These are phyloP conservation scores for Neurospora sp. DNA, from an alignment of 495 filamentous ascomycete species.

Conservation along the genomic window DNA sequence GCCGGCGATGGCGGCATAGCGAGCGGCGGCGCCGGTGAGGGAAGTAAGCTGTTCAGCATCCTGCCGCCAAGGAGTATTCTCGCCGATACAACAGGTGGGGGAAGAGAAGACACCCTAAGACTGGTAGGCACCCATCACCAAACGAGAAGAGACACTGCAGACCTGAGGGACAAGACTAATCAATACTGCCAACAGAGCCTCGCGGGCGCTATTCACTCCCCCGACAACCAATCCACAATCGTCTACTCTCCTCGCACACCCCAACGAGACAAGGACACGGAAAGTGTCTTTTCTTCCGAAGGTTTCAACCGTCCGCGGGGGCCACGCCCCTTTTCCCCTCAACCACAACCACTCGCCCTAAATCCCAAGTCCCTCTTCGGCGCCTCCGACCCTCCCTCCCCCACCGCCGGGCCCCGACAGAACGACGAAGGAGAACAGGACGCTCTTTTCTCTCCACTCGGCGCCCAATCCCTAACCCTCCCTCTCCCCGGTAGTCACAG, in stretches of 20 bases:
- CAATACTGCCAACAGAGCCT: conserved; percentile 38
- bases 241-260: background rate
- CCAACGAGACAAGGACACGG: conserved; percentile 23
- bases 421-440: background rate
- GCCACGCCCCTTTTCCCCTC: conserved; percentile 44
- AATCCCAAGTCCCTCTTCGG: conserved; percentile 30
- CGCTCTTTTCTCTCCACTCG: background rate
- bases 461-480: background rate
- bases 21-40: conserved; percentile 20
- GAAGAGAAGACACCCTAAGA: conserved; percentile 15
- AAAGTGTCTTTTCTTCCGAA: conserved; percentile 40
- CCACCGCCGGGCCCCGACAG: background rate
- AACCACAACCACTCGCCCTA: conserved; percentile 29
- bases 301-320: conserved; percentile 34
- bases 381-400: background rate
- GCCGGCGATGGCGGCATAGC: conserved; percentile 7
- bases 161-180: conserved; percentile 32
- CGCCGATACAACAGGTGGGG: conserved; percentile 19
- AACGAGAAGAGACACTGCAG: conserved; percentile 23
- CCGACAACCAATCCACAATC: background rate
- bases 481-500: background rate
- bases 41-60: conserved; percentile 46
- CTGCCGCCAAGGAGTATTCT: conserved; percentile 47
- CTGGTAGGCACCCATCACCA: conserved; percentile 15
- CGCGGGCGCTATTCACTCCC: conserved; percentile 23